These are phyloP conservation scores for Kodamaea neixiangensis DNA, from an alignment of 805 yeast species.

Conservation along the genomic window DNA sequence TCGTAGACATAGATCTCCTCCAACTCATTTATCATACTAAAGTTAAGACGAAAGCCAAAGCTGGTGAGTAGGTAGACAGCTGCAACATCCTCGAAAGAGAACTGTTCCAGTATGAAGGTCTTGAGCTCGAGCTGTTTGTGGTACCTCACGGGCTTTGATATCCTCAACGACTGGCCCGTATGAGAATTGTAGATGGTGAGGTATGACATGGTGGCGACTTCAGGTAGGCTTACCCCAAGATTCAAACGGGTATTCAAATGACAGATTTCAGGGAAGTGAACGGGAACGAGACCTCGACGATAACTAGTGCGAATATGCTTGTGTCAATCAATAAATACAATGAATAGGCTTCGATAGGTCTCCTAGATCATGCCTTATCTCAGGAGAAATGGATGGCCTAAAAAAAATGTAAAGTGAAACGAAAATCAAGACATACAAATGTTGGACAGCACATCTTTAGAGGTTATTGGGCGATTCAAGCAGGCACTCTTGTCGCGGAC, in stretches of 20 bases:
- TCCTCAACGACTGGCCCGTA: constrained; percentile 32
- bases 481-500: constrained; percentile 31
- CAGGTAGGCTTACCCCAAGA: not conserved
- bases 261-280: too few species aligned
- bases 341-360: not conserved
- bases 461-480: constrained; percentile 39
- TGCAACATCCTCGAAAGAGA: constrained; percentile 28
- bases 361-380: not conserved
- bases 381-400: constrained; percentile 1
- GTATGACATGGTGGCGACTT: constrained; percentile 1
- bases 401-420: not conserved
- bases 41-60: constrained; percentile 62
- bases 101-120: constrained; percentile 27
- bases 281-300: too few species aligned
- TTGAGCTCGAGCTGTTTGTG: constrained; percentile 37
- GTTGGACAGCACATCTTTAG: constrained; percentile 42
- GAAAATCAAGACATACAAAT: constrained; percentile 15
- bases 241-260: too few species aligned
- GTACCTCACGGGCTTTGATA: constrained; percentile 45
- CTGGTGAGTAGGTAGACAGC: constrained; percentile 59
- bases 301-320: too few species aligned
- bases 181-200: constrained; percentile 40
- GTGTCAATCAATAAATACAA: not conserved
- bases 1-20: constrained; percentile 64
- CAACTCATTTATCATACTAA: constrained; percentile 50